These are phyloP conservation scores for Pseudevernia furfuracea DNA, from an alignment of 495 filamentous ascomycete species.

Conservation along the genomic window DNA sequence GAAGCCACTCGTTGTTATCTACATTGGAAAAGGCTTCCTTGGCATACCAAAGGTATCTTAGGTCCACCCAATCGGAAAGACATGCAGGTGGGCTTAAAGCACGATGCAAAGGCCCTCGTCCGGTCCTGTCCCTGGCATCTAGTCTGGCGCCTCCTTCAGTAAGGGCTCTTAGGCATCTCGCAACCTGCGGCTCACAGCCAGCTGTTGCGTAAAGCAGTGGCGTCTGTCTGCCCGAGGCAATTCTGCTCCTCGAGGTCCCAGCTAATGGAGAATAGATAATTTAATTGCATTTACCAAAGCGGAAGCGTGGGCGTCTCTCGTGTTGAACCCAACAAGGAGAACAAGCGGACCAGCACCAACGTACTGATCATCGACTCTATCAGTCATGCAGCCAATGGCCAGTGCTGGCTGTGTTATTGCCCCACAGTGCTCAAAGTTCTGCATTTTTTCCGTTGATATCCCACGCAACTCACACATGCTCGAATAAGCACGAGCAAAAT, in stretches of 20 bases:
- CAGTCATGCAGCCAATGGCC: neutral
- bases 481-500: neutral
- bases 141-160: neutral
- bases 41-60: neutral
- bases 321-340: too few relatives aligned
- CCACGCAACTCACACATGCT: neutral
- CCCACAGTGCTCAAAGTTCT: neutral
- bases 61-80: neutral
- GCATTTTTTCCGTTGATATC: too few relatives aligned
- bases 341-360: neutral
- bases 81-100: neutral
- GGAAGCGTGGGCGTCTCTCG: too few relatives aligned
- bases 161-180: neutral
- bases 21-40: too few relatives aligned
- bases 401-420: neutral
- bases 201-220: neutral
- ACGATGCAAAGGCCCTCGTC: neutral
- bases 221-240: neutral
- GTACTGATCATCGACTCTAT: neutral
- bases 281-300: neutral
- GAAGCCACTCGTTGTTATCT: neutral
- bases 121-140: neutral
- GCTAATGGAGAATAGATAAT: neutral
- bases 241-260: neutral
- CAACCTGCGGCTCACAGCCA: neutral